Evolutionary conservation across 2,329 filamentous ascomycete genomes (phyloP), one percentile per base, ranked within the genome.

Genomic region (Arthroderma sp.): DNA sequence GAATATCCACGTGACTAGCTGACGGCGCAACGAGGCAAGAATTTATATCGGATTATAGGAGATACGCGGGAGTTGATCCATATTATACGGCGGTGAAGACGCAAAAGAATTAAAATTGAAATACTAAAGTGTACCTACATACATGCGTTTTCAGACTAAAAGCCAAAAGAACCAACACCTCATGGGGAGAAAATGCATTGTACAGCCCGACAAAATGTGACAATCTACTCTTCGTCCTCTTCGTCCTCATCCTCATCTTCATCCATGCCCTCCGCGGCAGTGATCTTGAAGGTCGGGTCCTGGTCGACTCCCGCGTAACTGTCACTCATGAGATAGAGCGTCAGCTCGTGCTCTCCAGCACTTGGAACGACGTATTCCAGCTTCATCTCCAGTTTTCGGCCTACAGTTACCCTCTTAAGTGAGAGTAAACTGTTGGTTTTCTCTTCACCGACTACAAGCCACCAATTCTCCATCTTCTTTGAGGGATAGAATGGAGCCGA

Each of bases 401-500:
- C 86, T 62, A 98, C 86, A 1, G 91, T 95, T 60, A 98, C 85
- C 64, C 91, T 83, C 79, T 97, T 98, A 76, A 97, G 95, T 2
- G 88, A 91, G 58, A 97, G 77, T 61, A 98, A 77, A 62, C 80
- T 91, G 76, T 89, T 91, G 41, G 86, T 88, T 70, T 83, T 86
- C 74, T 96, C 90, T 65, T 97, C 91, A 31, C 91, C 91, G 35
- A 98, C 88, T 19, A 98, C 88, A 57, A 98, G 76, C 93, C 93
- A 98, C 91, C 91, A 98, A 69, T 93, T 95, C 79, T 98, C 93
- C 76, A 88, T 86, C 79, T 98, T 98, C 71, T 86, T 86, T 54
- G 73, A 78, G 0, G 93, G 91, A 70, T 93, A 98, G 78, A 97
- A 98, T 0, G 93, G 93, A 55, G 91, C 91, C 69, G 97, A 91